These are phyloP conservation scores for Ammopiptanthus mongolicus DNA, from an alignment of 306 rosid genomes.

Conservation along the genomic window DNA sequence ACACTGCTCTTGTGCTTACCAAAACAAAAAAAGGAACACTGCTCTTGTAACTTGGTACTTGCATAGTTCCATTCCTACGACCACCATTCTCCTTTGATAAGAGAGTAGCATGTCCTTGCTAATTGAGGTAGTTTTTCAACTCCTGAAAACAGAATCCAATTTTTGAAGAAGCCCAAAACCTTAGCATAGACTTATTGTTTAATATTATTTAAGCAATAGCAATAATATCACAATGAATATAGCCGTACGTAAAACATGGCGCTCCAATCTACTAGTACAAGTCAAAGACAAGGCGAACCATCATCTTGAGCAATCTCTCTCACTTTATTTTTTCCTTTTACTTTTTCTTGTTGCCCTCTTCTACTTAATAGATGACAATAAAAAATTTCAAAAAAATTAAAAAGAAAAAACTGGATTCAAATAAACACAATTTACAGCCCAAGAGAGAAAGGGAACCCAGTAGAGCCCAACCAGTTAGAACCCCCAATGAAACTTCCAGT, in stretches of 20 bases:
- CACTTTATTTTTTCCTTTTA: not conserved
- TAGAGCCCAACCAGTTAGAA: slow-evolving; percentile 57
- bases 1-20: too few relatives aligned
- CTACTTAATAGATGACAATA: not conserved
- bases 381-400: not conserved
- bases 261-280: slow-evolving; percentile 10
- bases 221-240: slow-evolving; percentile 3
- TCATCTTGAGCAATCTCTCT: not conserved
- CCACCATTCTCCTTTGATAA: too few relatives aligned
- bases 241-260: not conserved
- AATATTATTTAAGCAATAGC: not conserved
- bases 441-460: slow-evolving; percentile 71
- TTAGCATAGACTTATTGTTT: not conserved
- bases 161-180: not conserved
- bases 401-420: not conserved
- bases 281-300: not conserved
- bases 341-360: not conserved
- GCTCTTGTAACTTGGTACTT: too few relatives aligned
- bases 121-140: not conserved
- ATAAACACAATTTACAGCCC: slow-evolving; percentile 37
- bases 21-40: too few relatives aligned
- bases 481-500: slow-evolving; percentile 61
- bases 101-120: not conserved
- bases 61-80: too few relatives aligned
- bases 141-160: not conserved